A percentile compares a stretch with the other conserved stretches of the same genome.
Evolutionary conservation across 345 rosid species (phyloP).

Genomic region (Salix arbutifolia): DNA sequence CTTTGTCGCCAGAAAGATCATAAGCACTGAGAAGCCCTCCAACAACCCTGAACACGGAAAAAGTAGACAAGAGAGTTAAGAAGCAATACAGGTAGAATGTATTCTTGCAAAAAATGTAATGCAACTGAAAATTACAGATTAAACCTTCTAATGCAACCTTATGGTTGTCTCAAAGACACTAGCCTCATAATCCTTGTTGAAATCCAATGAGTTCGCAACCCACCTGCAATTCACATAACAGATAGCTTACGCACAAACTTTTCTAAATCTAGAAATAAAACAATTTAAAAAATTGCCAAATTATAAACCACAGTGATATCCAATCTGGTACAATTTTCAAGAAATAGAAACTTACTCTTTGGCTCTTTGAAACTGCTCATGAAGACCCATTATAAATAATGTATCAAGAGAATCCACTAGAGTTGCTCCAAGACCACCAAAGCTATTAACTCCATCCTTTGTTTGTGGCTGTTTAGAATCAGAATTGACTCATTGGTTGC

Average conservation of each 20-base stretch:
- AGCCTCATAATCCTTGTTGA: conserved; percentile 86
- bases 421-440: conserved; percentile 95
- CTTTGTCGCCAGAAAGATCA: conserved; percentile 84
- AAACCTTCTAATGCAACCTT: conserved; percentile 87
- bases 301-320: background rate
- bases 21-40: conserved; percentile 97
- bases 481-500: conserved; percentile 3
- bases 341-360: conserved; percentile 62
- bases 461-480: conserved; percentile 55
- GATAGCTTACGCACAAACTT: background rate
- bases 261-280: background rate
- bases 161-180: conserved; percentile 99
- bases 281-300: background rate
- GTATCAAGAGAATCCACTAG: conserved; percentile 82
- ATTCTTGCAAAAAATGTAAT: conserved; percentile 47
- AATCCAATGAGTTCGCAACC: conserved; percentile 91
- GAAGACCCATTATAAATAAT: conserved; percentile 84
- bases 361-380: conserved; percentile 80
- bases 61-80: conserved; percentile 34
- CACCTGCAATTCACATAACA: conserved; percentile 53
- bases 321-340: background rate
- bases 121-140: conserved; percentile 41
- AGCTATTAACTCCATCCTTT: conserved; percentile 72
- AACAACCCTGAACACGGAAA: conserved; percentile 62
- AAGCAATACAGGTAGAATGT: conserved; percentile 21